Base-by-base conservation (phyloP, 257 asterid genomes). In the Jacaranda copaia region DNA sequence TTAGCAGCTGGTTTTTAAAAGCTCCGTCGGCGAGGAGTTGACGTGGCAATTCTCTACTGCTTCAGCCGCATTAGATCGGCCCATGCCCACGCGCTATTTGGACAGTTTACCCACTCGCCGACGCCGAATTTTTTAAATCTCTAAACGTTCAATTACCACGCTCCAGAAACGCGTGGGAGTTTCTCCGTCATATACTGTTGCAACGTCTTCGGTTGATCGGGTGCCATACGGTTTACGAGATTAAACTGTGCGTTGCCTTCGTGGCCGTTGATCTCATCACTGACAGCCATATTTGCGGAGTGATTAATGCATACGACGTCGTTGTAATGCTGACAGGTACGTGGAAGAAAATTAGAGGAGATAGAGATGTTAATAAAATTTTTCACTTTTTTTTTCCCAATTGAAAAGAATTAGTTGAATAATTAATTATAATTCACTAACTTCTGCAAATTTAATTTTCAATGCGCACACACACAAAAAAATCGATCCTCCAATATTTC, bases 1-100 rank as follows among this genome's bases (percentile, higher is more conserved):
- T 25, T 70, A 36, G 68, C 56, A 13, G 68, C 15, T 42, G 57
- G 76, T 19, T 57, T 39, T 14, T 1, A 5, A 5, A 18, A 46
- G 11, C 12, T 49, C 38, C 53, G 72, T 61, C 55, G 72, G 63
- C 18, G 51, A 61, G 20, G 38, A 64, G 51, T 39, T 42, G 72
- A 36, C 66, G 79, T 18, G 79, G 71, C 78, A 74, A 39, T 49
- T 42, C 9, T 6, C 16, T 25, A 15, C 10, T 36, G 14, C 19
- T 49, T 12, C 42, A 10, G 40, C 18, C 35, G 42, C 15, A n/a
- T 32, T 32, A 10, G 8, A 14, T 36, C 6, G 48, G 73, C 6
- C 43, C 5, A 20, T 14, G 8, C 42, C 36, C 49, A 70, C 65
- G 4, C 56, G 43, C 40, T 56, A 8, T 4, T 39, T 69, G 5